These are phyloP conservation scores for Vicia faba DNA, from an alignment of 306 rosid species.

Conservation along the genomic window DNA sequence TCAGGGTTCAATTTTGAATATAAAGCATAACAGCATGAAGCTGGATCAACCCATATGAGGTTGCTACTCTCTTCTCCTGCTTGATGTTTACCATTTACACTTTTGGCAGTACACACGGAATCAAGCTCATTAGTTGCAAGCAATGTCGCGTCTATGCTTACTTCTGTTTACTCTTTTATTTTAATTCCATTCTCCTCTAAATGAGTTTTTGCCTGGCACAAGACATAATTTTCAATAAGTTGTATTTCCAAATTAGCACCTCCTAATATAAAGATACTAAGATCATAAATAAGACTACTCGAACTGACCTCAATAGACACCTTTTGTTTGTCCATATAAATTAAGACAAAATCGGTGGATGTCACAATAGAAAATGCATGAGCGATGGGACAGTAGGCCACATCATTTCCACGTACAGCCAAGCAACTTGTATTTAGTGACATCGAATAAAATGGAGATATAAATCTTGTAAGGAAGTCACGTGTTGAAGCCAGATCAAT, in stretches of 20 bases:
- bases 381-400: conserved; percentile 86
- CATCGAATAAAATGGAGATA: background rate
- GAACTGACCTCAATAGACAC: conserved; percentile 81
- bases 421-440: conserved; percentile 75
- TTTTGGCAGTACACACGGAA: conserved; percentile 35
- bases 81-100: conserved; percentile 47
- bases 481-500: too few species aligned
- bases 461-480: too few species aligned
- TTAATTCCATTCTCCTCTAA: conserved; percentile 79
- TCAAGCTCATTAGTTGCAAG: conserved; percentile 67
- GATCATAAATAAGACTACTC: conserved; percentile 30
- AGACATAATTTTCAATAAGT: too few species aligned
- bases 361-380: conserved; percentile 87
- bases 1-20: conserved; percentile 71
- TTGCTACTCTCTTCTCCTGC: conserved; percentile 47
- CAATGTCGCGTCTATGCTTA: conserved; percentile 64
- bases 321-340: conserved; percentile 80
- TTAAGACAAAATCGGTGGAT: conserved; percentile 60
- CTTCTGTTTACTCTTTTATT: conserved; percentile 72
- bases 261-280: conserved; percentile 17
- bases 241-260: too few species aligned
- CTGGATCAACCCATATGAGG: conserved; percentile 86
- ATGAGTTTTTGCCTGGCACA: too few species aligned
- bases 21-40: conserved; percentile 80
- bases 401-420: conserved; percentile 97